Evolutionary conservation across 2,329 filamentous ascomycete genomes (phyloP).

Genomic region (Chrysoporthe deuterocubensis): DNA sequence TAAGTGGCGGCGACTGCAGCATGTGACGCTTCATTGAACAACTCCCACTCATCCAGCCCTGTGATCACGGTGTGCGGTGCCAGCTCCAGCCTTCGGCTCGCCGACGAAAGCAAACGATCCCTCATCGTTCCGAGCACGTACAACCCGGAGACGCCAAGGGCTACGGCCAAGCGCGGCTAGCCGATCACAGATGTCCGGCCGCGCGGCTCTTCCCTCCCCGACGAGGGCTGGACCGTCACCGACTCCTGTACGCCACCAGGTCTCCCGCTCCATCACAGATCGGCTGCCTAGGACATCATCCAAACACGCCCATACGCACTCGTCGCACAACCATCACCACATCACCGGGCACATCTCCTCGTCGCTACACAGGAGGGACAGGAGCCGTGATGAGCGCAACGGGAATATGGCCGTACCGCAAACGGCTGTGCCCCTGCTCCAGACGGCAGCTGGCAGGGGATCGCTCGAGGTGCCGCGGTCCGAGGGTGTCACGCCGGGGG

Average conservation of each 20-base stretch:
- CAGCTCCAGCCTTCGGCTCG: background rate
- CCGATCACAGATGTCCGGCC: slow-evolving; percentile 24
- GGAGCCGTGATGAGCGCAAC: slow-evolving; percentile 39
- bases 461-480: slow-evolving; percentile 53
- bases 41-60: background rate
- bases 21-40: slow-evolving; percentile 6
- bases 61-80: background rate
- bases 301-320: slow-evolving; percentile 38
- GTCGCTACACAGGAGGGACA: slow-evolving; percentile 39
- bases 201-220: slow-evolving; percentile 15
- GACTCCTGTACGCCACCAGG: slow-evolving; percentile 52
- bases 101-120: background rate
- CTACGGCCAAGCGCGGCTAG: slow-evolving; percentile 1
- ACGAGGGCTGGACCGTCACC: slow-evolving; percentile 38
- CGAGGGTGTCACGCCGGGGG: slow-evolving; percentile 48
- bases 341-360: slow-evolving; percentile 37
- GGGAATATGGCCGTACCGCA: slow-evolving; percentile 34
- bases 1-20: background rate
- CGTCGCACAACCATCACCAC: slow-evolving; percentile 34
- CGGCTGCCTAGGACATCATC: slow-evolving; percentile 50
- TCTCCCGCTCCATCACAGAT: slow-evolving; percentile 61
- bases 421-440: slow-evolving; percentile 33
- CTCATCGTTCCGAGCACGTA: background rate
- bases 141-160: background rate
- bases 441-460: slow-evolving; percentile 35